Conservation (phyloP, 2,329 filamentous ascomycete genomes). For the Neurospora sp. region DNA sequence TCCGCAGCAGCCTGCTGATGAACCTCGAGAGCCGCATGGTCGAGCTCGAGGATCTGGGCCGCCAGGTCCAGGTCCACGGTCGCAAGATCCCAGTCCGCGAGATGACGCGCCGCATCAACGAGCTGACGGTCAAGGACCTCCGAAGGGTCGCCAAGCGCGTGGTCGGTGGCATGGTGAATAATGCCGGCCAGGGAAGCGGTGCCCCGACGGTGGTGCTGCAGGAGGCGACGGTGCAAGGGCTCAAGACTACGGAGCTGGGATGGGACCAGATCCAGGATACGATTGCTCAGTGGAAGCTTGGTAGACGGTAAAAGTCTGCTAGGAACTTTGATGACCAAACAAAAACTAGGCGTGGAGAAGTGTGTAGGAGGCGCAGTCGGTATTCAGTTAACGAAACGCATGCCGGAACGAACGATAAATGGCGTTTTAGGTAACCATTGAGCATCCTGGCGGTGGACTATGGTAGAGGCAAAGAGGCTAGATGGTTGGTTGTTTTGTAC, state of each 20-base stretch:
- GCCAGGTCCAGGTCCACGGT: conserved; percentile 95
- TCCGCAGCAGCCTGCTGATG: conserved; percentile 84
- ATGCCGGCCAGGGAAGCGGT: conserved; percentile 69
- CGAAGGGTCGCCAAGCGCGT: conserved; percentile 71
- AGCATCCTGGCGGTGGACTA: background rate
- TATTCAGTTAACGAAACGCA: background rate
- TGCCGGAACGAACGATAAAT: background rate
- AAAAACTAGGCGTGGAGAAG: background rate
- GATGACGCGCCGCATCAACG: conserved; percentile 84
- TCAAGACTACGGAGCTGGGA: conserved; percentile 56
- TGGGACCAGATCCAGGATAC: conserved; percentile 89
- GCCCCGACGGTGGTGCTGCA: conserved; percentile 91
- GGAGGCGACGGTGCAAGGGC: conserved; percentile 73
- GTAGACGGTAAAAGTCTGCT: conserved; percentile 34
- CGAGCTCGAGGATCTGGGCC: conserved; percentile 87
- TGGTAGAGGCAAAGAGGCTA: background rate
- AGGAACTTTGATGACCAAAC: background rate
- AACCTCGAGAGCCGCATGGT: conserved; percentile 97
- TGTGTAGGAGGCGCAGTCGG: background rate
- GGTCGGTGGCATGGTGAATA: conserved; percentile 66
- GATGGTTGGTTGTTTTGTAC: background rate
- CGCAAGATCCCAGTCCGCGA: conserved; percentile 83
- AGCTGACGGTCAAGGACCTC: conserved; percentile 69
- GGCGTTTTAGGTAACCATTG: background rate
- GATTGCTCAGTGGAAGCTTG: conserved; percentile 76